Percentiles rank a stretch among this genome's conserved stretches.
These are phyloP conservation scores for Yarrowia sp. DNA, from an alignment of 805 yeast species.

Conservation along the genomic window DNA sequence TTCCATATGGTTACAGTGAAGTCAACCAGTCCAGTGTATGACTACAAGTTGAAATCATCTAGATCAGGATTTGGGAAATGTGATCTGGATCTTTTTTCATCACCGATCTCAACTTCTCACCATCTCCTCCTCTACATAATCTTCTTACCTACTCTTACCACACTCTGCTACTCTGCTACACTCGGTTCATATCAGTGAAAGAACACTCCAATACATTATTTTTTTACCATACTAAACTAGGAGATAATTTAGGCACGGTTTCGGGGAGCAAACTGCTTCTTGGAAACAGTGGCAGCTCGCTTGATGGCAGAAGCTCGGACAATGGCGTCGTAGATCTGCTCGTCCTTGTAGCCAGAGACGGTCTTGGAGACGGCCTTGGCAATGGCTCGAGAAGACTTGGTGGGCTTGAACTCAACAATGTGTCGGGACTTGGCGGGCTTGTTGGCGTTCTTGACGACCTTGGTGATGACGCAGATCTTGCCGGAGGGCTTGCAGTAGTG, in stretches of 20 bases:
- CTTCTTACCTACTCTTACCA: neutral
- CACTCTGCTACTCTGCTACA: neutral
- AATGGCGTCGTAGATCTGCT: slow-evolving; percentile 48
- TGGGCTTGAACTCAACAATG: slow-evolving; percentile 42
- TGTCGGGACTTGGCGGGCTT: slow-evolving; percentile 46
- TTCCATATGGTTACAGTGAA: no score
- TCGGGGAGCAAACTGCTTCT: slow-evolving; percentile 38
- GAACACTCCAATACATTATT: slow-evolving; percentile 12
- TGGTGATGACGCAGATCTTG: slow-evolving; percentile 43
- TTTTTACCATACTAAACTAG: slow-evolving; percentile 2
- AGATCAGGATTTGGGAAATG: no score
- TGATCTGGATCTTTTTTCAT: no score
- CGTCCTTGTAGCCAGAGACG: slow-evolving; percentile 48
- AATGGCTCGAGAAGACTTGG: slow-evolving; percentile 45
- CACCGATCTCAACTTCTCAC: no score
- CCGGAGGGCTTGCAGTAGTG: slow-evolving; percentile 39
- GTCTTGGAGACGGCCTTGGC: slow-evolving; percentile 47
- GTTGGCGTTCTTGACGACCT: slow-evolving; percentile 46
- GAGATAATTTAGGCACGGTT: slow-evolving; percentile 25
- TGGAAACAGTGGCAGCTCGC: slow-evolving; percentile 40
- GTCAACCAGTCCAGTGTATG: no score
- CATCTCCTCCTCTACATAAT: no score
- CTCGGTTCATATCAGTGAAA: neutral
- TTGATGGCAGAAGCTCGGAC: slow-evolving; percentile 48
- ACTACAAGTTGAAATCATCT: no score